phyloP scores from a whole-genome alignment of 2,329 filamentous ascomycete genomes.

The Elsinoe batatas region DNA sequence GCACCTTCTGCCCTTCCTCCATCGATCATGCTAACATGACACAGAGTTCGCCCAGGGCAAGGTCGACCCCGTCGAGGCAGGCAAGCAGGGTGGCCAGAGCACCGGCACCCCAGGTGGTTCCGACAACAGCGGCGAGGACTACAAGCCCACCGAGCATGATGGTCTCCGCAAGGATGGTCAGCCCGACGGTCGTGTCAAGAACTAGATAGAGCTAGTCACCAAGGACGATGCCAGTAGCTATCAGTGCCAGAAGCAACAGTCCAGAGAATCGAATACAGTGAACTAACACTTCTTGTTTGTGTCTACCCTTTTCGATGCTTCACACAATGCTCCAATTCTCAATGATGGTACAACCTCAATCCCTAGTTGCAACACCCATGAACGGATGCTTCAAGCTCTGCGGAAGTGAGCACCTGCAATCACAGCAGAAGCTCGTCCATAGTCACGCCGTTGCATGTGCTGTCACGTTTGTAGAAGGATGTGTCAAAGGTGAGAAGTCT shows the following conservation, averaged over 20 bases:
- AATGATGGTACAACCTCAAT: no score
- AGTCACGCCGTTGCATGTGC: no score
- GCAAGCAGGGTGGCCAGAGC: slow-evolving; percentile 30
- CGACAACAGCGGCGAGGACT: slow-evolving; percentile 14
- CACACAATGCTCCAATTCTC: no score
- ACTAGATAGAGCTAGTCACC: not conserved
- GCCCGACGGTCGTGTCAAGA: slow-evolving; percentile 31
- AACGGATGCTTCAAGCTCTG: no score
- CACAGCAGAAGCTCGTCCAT: no score
- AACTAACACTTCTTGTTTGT: not conserved
- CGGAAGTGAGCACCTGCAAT: no score
- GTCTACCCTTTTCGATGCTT: no score
- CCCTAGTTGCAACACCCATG: no score
- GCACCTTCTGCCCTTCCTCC: no score
- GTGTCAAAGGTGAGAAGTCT: no score
- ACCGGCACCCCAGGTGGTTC: slow-evolving; percentile 6
- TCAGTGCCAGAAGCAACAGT: not conserved
- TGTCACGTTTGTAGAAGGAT: no score
- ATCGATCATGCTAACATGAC: not conserved
- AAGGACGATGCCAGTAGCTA: not conserved
- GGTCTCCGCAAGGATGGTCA: slow-evolving; percentile 35
- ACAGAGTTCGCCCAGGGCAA: slow-evolving; percentile 33
- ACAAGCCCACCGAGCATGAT: slow-evolving; percentile 27
- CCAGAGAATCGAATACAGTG: not conserved
- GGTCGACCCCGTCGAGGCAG: slow-evolving; percentile 33